Conservation (phyloP, 169 alveolate genomes). For the Eimeria sp. region DNA sequence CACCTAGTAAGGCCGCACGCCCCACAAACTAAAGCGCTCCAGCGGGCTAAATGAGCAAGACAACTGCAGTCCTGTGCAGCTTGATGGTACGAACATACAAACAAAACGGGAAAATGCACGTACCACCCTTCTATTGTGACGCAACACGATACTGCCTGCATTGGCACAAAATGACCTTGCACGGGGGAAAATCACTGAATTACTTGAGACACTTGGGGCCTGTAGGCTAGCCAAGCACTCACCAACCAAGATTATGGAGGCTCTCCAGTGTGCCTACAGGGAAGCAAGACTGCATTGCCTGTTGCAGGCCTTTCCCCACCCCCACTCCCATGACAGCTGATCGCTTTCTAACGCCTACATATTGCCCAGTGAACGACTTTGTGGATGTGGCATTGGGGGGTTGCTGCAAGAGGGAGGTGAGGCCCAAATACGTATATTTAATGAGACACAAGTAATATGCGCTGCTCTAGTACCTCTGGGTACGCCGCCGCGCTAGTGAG, state of each 20-base stretch:
- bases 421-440: neutral
- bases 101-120: neutral
- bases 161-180: neutral
- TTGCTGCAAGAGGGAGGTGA: neutral
- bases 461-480: neutral
- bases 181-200: neutral
- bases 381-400: neutral
- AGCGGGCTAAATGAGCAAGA: too few relatives aligned
- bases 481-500: neutral
- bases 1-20: neutral
- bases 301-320: neutral
- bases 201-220: neutral
- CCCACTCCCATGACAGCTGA: neutral
- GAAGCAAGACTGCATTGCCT: neutral
- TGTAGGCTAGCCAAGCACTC: neutral
- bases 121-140: neutral
- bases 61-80: too few relatives aligned
- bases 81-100: too few relatives aligned
- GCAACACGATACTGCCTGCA: neutral
- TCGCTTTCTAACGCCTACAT: neutral
- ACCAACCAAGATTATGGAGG: neutral
- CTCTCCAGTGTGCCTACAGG: neutral
- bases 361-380: neutral
- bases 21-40: too few relatives aligned
- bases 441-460: too few relatives aligned